Base-by-base conservation (phyloP, 306 rosid species). In the Quercus alba region DNA sequence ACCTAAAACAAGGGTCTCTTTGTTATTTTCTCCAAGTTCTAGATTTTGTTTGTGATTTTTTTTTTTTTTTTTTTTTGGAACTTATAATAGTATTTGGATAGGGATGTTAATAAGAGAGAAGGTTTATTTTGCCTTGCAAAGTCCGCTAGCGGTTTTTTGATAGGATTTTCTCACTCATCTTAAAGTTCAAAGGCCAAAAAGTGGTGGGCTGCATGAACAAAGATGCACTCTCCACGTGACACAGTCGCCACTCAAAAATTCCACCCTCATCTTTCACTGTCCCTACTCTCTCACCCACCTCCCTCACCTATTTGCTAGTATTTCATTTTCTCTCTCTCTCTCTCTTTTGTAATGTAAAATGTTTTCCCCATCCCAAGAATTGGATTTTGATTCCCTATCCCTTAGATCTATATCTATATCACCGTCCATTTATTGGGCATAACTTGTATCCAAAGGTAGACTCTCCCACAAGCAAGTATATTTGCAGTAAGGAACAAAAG, bases 141-240 rank as follows among this genome's bases (percentile, higher is more conserved):
- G 75, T 70, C 90, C 87, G 85, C 85, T 72, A 76, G 86, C 76
- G 73, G 85, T 79, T 79, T 75, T 31, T 49, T 49, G 17, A 21
- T 6, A 81, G 70, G 52, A 70, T 31, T 75, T 31, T 84, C 75
- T 79, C 77, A 57, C 85, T 81, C 88, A 44, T 81, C 73, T 61
- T 81, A 76, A 84, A 82, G 78, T 64, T 63, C 75, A 61, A 85
- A 74, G 81, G 81, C 75, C 81, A 74, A 71, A 71, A 2, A 73
- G 76, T 73, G 82, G 82, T 79, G 88, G 81, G 87, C 72, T 81
- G 89, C 89, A 79, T 78, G 86, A 87, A 87, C 77, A 78, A 76
- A 91, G 78, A 74, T 84, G 87, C 88, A 83, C 73, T 41, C 62
- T 70, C 74, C 94, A 86, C 89, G 90, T 89, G 93, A 87, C 85